Evolutionary conservation across 164 flowering plant genomes (phyloP).

Genomic region (Platanus orientalis): DNA sequence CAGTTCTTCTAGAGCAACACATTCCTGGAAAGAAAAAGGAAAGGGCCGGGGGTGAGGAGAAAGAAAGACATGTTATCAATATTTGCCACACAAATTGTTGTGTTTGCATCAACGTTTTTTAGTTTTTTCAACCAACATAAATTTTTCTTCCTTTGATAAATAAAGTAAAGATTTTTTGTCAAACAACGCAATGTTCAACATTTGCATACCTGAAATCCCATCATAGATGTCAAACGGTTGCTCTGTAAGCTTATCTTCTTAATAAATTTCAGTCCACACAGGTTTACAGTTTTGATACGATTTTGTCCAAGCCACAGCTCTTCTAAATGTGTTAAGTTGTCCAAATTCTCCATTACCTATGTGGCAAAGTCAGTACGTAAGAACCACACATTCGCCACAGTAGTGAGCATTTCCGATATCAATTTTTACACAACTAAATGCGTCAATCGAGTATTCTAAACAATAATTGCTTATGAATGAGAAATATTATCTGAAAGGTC

Average conservation of each 20-base stretch:
- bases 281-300: constrained; percentile 68
- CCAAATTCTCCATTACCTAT: constrained; percentile 89
- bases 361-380: constrained; percentile 1
- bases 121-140: too few relatives aligned
- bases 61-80: not conserved
- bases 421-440: too few relatives aligned
- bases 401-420: too few relatives aligned
- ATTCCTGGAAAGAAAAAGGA: constrained; percentile 49
- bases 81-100: not conserved
- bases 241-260: constrained; percentile 93
- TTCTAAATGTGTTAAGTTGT: constrained; percentile 58
- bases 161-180: not conserved
- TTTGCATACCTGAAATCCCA: constrained; percentile 69
- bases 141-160: not conserved
- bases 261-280: constrained; percentile 79
- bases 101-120: too few relatives aligned
- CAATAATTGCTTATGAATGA: not conserved
- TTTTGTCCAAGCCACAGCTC: constrained; percentile 97
- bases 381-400: too few relatives aligned
- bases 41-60: too few relatives aligned
- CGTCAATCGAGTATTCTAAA: not conserved
- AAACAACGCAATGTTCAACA: not conserved
- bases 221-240: constrained; percentile 89
- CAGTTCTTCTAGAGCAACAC: constrained; percentile 85
- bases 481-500: not conserved